Base-by-base conservation (phyloP, 1,139 yeast genomes). In the Ogataea hybrid region DNA sequence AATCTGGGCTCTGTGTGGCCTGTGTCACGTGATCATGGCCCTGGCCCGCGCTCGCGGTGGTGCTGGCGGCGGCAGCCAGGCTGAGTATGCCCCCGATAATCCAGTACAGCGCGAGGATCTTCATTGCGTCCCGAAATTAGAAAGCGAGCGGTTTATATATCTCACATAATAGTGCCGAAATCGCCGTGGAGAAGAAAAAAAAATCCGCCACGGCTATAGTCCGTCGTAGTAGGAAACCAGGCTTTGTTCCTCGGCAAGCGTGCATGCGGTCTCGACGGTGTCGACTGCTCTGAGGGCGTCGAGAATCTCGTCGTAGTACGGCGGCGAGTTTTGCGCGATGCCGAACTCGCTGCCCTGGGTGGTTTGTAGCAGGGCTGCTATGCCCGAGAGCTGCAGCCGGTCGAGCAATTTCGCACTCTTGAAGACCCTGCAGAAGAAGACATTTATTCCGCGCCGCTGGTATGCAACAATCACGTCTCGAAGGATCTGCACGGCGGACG, bases 401-500 rank as follows among this genome's bases (percentile, higher is more conserved):
- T 48, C 33, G 2, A 54, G 30, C 12, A 59, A 41, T 16, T 42
- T 35, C 8, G 37, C 32, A 22, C 45, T 47, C 17, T 53, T 42
- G 8, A 80, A 72, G 16, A 87, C 82, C 22, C 94, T 68, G 1
- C 85, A 79, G 49, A 90, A 78, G 46, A 80, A 76, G 1, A 85
- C 79, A 16, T 69, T 65, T 12, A 87, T 82, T 2, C 71, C 69
- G 37, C 95, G 71, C 17, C 66, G 65, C 33, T 68, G 68, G 49
- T 85, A 82, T 22, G 75, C 72, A 5, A 63, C 53, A 6, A 90
- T 66, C 12, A 87, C 77, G 40, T 79, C 86, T 35, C 67, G 61
- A 37, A 90, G 65, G 11, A 86, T 84, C 53, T 85, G 87, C 0
- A 89, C 82, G 0, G 97, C 97, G 2, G 94, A 81, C 0, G 96